phyloP scores from a whole-genome alignment of 2,329 filamentous ascomycete species.

The Verticillium nonalfalfae region DNA sequence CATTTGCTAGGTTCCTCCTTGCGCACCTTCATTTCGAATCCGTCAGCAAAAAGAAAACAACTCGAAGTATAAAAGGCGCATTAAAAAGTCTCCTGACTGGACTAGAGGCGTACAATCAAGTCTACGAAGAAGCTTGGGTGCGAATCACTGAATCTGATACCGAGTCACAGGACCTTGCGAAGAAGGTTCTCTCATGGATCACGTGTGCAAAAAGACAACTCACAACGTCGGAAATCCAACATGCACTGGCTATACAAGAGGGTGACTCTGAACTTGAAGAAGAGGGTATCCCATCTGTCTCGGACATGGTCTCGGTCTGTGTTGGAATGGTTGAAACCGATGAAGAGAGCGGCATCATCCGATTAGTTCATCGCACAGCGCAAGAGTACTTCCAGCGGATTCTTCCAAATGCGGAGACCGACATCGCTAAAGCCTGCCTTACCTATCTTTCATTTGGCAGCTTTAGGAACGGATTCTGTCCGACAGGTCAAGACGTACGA shows the following conservation, averaged over 20 bases:
- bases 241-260: slow-evolving; percentile 32
- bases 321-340: slow-evolving; percentile 34
- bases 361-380: slow-evolving; percentile 38
- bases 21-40: neutral
- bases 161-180: slow-evolving; percentile 27
- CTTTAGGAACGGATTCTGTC: slow-evolving; percentile 10
- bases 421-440: slow-evolving; percentile 23
- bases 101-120: slow-evolving; percentile 22
- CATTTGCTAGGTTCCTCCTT: slow-evolving; percentile 1
- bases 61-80: slow-evolving; percentile 22
- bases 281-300: slow-evolving; percentile 24
- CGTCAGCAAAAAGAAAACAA: slow-evolving; percentile 7
- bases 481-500: too few species aligned
- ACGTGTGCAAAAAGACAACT: slow-evolving; percentile 26
- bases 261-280: slow-evolving; percentile 20
- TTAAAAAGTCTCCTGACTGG: slow-evolving; percentile 23
- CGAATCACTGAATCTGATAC: slow-evolving; percentile 30
- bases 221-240: slow-evolving; percentile 25
- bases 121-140: slow-evolving; percentile 33
- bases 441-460: slow-evolving; percentile 27
- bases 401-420: slow-evolving; percentile 20
- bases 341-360: slow-evolving; percentile 26
- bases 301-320: slow-evolving; percentile 28
- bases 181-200: slow-evolving; percentile 31
- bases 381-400: slow-evolving; percentile 35